Percentiles rank a stretch among this genome's conserved stretches.
Evolutionary conservation across 2,329 filamentous ascomycete genomes (phyloP).

Genomic region (Talaromyces sp.): DNA sequence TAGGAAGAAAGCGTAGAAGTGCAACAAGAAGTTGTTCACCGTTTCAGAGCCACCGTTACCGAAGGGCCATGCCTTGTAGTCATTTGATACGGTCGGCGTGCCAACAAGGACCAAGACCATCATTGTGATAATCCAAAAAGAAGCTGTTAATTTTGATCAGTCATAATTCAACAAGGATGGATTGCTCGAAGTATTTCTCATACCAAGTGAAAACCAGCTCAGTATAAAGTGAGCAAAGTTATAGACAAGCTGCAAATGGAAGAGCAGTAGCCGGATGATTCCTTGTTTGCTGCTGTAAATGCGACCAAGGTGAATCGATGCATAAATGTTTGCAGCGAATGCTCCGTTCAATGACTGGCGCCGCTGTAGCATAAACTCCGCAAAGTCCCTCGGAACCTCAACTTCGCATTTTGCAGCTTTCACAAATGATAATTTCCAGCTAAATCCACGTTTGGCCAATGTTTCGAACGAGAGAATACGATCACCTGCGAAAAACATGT

Average conservation of each 20-base stretch:
- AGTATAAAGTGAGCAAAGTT: constrained; percentile 84
- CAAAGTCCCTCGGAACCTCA: constrained; percentile 93
- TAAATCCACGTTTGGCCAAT: constrained; percentile 95
- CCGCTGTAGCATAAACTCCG: constrained; percentile 95
- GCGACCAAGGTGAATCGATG: constrained; percentile 93
- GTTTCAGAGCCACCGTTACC: constrained; percentile 61
- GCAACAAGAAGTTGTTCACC: constrained; percentile 86
- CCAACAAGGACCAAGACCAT: constrained; percentile 31
- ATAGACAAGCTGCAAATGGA: constrained; percentile 93
- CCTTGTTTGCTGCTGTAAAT: constrained; percentile 99
- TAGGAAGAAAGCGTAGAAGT: constrained; percentile 86
- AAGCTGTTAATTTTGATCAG: constrained; percentile 15
- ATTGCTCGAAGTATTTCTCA: constrained; percentile 22
- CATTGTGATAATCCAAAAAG: constrained; percentile 28
- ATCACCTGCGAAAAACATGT: constrained; percentile 99
- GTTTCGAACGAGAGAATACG: constrained; percentile 98
- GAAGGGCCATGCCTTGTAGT: constrained; percentile 28
- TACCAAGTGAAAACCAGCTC: constrained; percentile 76
- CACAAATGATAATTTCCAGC: constrained; percentile 98
- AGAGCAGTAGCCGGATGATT: constrained; percentile 94
- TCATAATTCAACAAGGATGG: not conserved
- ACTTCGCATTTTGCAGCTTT: constrained; percentile 98
- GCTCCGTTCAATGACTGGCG: constrained; percentile 98
- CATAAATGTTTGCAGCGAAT: constrained; percentile 92
- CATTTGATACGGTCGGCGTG: constrained; percentile 22